Base-by-base conservation (phyloP, 2,329 filamentous ascomycete species). In the Leptographium wingfieldii region DNA sequence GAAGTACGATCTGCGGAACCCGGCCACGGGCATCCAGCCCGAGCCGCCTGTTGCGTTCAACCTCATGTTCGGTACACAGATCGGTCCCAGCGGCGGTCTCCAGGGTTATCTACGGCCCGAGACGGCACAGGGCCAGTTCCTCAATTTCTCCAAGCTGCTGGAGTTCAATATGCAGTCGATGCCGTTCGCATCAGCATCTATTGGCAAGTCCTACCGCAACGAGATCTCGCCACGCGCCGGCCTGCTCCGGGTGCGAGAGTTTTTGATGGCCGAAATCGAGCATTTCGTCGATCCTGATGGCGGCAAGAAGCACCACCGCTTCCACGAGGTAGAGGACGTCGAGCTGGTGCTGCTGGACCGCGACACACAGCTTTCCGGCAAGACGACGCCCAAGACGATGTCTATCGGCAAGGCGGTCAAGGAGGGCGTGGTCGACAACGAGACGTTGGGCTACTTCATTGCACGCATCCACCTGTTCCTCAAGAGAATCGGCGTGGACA, bases 241-340 rank as follows among this genome's bases (percentile, higher is more conserved):
- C 74, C 84, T 99, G 49, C 77, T 99, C 61, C 88, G 94, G 67
- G 94, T 99, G 52, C 89, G 94, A 68, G 94, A 99, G 73, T 97
- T 99, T 76, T 76, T 96, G 68, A 97, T 99, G 94, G 94, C 92
- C 29, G 94, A 99, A 76, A 96, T 99, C 67, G 94, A 99, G 77
- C 94, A 99, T 74, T 99, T 90, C 70, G 94, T 99, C 66, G 94
- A 99, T 69, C 94, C 94, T 12, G 80, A 94, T 69, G 85, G 90
- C 70, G 90, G 91, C 74, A 99, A 99, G 84, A 95, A 94, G 76
- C 94, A 99, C 72, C 76, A 81, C 58, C 87, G 92, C 60, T 99
- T 99, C 74, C 75, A 83, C 54, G 89, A 96, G 68, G 86, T 99
- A 61, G 86, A 90, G 69, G 78, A 95, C 66, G 76, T 94, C 55